Evolutionary conservation across 306 rosid species (phyloP).

Genomic region (Crataegus laevigata): DNA sequence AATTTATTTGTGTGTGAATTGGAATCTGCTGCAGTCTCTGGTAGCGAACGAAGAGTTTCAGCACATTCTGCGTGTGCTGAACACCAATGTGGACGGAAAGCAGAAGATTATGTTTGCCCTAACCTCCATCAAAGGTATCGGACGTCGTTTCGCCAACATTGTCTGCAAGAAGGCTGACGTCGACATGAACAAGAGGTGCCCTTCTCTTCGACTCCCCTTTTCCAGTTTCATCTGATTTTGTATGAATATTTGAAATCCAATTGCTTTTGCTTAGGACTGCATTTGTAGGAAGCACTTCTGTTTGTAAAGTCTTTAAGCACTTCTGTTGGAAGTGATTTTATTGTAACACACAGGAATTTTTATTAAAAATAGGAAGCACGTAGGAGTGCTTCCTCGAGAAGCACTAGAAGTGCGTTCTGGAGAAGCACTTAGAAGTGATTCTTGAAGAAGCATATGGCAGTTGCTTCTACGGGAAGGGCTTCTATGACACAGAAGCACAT

Average conservation of each 20-base stretch:
- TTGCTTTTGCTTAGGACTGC: no score
- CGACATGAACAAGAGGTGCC: slow-evolving; percentile 29
- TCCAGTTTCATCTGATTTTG: neutral
- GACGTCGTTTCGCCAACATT: slow-evolving; percentile 28
- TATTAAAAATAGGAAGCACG: no score
- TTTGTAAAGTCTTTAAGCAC: no score
- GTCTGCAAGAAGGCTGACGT: slow-evolving; percentile 33
- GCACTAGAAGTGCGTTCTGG: neutral
- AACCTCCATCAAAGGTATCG: slow-evolving; percentile 32
- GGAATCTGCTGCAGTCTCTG: slow-evolving; percentile 1
- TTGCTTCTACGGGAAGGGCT: neutral
- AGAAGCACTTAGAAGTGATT: neutral
- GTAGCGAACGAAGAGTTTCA: slow-evolving; percentile 30
- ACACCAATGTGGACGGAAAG: slow-evolving; percentile 32
- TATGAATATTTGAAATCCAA: neutral
- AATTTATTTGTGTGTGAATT: neutral
- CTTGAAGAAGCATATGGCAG: neutral
- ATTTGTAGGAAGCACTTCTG: neutral
- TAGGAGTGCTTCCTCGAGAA: neutral
- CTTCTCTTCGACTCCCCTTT: neutral
- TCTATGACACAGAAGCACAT: neutral
- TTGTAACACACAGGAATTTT: no score
- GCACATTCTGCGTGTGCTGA: slow-evolving; percentile 31
- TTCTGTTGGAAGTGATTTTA: neutral
- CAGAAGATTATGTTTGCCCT: slow-evolving; percentile 29